Evolutionary conservation across 768 basidiomycete species (phyloP).

Genomic region (Kondoa subrosea): DNA sequence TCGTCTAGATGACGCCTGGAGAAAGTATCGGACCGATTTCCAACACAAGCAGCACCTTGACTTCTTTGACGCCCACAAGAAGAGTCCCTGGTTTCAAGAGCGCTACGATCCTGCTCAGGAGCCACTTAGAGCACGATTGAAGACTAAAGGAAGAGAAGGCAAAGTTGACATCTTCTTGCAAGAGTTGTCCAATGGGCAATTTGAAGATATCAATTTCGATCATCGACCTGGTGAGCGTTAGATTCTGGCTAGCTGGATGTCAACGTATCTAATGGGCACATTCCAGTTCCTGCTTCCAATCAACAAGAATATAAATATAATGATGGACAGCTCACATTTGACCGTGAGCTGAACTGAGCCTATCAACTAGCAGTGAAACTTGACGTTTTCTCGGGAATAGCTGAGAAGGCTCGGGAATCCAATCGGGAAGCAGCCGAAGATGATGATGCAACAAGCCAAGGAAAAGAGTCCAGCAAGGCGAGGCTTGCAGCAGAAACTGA

Average conservation of each 20-base stretch:
- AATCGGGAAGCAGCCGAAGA: constrained; percentile 11
- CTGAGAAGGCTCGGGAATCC: constrained; percentile 10
- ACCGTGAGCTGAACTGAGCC: too few species aligned
- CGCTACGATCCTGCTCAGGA: constrained; percentile 20
- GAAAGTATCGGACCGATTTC: constrained; percentile 20
- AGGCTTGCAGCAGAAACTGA: constrained; percentile 8
- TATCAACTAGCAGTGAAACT: constrained; percentile 10
- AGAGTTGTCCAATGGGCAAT: constrained; percentile 17
- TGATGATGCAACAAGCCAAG: constrained; percentile 12
- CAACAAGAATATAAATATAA: too few species aligned
- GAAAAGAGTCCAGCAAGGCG: constrained; percentile 9
- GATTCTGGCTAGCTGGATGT: not conserved
- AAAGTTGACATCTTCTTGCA: constrained; percentile 16
- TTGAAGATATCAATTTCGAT: constrained; percentile 19
- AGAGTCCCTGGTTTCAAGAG: constrained; percentile 23
- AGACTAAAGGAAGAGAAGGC: constrained; percentile 13
- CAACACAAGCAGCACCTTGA: not conserved
- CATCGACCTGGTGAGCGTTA: not conserved
- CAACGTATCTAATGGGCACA: not conserved
- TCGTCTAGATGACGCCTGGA: constrained; percentile 21
- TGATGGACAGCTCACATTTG: too few species aligned
- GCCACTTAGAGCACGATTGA: constrained; percentile 5
- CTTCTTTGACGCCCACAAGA: constrained; percentile 15
- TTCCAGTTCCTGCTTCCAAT: not conserved
- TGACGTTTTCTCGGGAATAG: not conserved